Evolutionary conservation across 2,329 filamentous ascomycete genomes (phyloP), one percentile per base, ranked within the genome.

Genomic region (Tolypocladium album): DNA sequence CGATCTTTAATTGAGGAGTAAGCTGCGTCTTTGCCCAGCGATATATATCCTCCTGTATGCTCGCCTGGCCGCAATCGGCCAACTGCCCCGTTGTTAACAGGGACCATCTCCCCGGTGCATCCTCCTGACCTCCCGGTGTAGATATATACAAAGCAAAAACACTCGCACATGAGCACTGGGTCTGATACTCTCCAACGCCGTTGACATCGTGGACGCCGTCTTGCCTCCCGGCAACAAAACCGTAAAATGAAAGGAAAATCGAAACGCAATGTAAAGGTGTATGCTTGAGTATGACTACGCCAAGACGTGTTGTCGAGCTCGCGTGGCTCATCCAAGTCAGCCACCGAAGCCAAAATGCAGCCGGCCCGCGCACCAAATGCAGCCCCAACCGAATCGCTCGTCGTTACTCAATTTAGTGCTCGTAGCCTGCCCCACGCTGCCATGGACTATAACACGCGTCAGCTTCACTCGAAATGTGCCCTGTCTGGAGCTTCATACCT

Each of bases 351-450:
- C 38, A 57, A 57, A 57, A 27, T 31, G 15, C 17, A 43, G 24
- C 39, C 24, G 20, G 55, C 17, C 39, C 55, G 24, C 13, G 55
- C 39, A 31, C 22, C 39, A 13, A 17, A n/a, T 43, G 39, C 36
- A 27, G 31, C 22, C 27, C n/a, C 12, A 40, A 13, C 55, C n/a
- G 27, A 27, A 24, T 39, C 2, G 24, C 34, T 40, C 40, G 27
- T 56, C 4, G 2, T 22, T 56, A 15, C 39, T 59, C 42, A 2
- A 24, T 27, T 58, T 45, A 64, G 56, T 76, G 71, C 24, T 78
- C 76, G 64, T 78, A 78, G 47, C 76, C 76, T 55, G 76, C 76
- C 61, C 76, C 76, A 61, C 76, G 76, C 64, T 78, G 76, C 76
- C 76, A 78, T 34, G 76, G 76, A 65, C 76, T 78, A 55, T 60